Evolutionary conservation across 805 yeast genomes (phyloP).

Genomic region (Ogataea degrootiae): DNA sequence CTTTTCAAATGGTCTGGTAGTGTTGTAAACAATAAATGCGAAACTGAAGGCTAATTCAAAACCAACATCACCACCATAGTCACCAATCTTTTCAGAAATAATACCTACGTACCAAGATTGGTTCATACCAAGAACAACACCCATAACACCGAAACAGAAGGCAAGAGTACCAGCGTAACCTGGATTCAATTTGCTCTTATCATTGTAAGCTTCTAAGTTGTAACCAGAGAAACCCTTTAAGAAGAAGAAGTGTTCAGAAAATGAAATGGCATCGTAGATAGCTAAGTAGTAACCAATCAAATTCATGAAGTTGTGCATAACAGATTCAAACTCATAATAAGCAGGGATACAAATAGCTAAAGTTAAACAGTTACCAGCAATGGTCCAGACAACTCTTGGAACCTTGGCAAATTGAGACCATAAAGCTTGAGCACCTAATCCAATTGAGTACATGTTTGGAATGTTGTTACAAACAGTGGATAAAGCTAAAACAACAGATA

Average conservation of each 20-base stretch:
- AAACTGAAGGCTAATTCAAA: constrained; percentile 71
- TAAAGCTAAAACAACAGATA: constrained; percentile 79
- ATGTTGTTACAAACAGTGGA: constrained; percentile 89
- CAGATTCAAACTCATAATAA: constrained; percentile 63
- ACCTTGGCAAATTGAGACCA: constrained; percentile 70
- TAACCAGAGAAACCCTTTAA: constrained; percentile 59
- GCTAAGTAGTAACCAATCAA: constrained; percentile 88
- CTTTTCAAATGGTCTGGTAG: constrained; percentile 59
- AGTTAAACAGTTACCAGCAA: constrained; percentile 67
- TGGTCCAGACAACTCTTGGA: constrained; percentile 83
- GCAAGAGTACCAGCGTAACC: constrained; percentile 78
- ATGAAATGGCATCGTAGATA: constrained; percentile 67
- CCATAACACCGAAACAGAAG: constrained; percentile 78
- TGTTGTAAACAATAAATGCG: constrained; percentile 56
- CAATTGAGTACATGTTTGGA: constrained; percentile 91
- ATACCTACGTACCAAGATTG: constrained; percentile 83
- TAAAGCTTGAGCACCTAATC: constrained; percentile 78
- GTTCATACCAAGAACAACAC: constrained; percentile 82
- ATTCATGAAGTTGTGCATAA: constrained; percentile 86
- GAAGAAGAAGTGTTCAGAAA: constrained; percentile 80
- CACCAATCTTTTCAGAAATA: constrained; percentile 57
- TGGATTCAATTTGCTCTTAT: constrained; percentile 55
- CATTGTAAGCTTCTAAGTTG: constrained; percentile 57
- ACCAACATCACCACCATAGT: constrained; percentile 79
- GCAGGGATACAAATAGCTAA: constrained; percentile 90